Percentiles rank a stretch among this genome's conserved stretches.
Evolutionary conservation across 2,329 filamentous ascomycete genomes (phyloP).

Genomic region (Colletotrichum sp.): DNA sequence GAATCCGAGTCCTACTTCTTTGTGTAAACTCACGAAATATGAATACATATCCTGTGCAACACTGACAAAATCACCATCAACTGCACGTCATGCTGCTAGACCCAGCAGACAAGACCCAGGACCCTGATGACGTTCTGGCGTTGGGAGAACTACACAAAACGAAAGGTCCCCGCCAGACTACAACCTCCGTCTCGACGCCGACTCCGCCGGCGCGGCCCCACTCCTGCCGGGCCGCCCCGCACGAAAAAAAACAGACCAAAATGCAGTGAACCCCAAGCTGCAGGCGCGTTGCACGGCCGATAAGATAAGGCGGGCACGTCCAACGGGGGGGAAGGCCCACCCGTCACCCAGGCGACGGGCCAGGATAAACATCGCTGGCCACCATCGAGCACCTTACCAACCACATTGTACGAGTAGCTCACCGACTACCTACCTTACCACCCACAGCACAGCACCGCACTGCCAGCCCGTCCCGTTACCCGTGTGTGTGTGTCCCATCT

Average conservation of each 20-base stretch:
- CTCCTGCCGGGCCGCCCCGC: slow-evolving; percentile 11
- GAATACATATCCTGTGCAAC: neutral
- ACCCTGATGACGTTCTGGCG: neutral
- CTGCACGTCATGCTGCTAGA: neutral
- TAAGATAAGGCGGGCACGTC: slow-evolving; percentile 3
- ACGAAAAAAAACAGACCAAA: neutral
- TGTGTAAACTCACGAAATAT: neutral
- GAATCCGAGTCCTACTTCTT: neutral
- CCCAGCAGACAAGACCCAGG: neutral
- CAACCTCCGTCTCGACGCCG: neutral
- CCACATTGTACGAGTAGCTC: slow-evolving; percentile 3
- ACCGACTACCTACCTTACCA: slow-evolving; percentile 7
- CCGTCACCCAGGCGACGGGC: slow-evolving; percentile 14
- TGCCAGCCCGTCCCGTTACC: neutral
- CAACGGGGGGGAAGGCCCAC: neutral
- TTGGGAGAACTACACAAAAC: neutral
- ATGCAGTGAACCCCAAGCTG: slow-evolving; percentile 3
- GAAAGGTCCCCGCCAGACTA: neutral
- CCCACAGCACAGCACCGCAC: neutral
- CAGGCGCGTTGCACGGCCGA: slow-evolving; percentile 8
- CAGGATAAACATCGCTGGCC: slow-evolving; percentile 12
- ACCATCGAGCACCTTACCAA: neutral
- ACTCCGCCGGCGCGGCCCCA: neutral
- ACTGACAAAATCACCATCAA: neutral
- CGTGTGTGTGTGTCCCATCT: neutral